phyloP scores from a whole-genome alignment of 2,329 filamentous ascomycete genomes.

The Fusarium brachygibbosum region DNA sequence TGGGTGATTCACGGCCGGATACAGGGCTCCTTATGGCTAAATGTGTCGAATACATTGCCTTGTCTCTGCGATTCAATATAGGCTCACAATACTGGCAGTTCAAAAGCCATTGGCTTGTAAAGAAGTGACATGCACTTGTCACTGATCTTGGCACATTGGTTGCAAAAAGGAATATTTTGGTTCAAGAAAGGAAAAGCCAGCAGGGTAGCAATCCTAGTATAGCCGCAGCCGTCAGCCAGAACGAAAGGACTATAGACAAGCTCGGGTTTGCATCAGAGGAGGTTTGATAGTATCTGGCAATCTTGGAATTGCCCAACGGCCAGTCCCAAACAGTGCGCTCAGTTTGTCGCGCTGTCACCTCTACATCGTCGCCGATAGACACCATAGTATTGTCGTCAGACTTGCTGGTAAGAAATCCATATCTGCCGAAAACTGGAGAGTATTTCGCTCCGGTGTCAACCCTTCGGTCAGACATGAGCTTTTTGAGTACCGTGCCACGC shows the following conservation, averaged over 20 bases:
- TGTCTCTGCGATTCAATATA: neutral
- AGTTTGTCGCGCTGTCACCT: constrained; percentile 62
- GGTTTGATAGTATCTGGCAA: constrained; percentile 47
- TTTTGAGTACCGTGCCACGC: constrained; percentile 74
- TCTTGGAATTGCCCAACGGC: constrained; percentile 53
- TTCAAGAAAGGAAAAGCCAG: constrained; percentile 37
- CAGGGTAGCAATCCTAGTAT: constrained; percentile 35
- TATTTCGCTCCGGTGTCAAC: constrained; percentile 78
- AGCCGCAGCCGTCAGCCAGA: constrained; percentile 35
- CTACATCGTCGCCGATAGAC: constrained; percentile 63
- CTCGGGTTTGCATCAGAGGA: constrained; percentile 17
- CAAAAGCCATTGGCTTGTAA: constrained; percentile 7
- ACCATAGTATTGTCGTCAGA: constrained; percentile 43
- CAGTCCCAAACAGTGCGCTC: constrained; percentile 69
- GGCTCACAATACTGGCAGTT: neutral
- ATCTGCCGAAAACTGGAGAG: constrained; percentile 79
- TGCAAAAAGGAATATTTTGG: constrained; percentile 4
- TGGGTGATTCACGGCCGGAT: constrained; percentile 25
- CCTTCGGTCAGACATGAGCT: constrained; percentile 76
- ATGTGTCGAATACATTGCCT: constrained; percentile 16
- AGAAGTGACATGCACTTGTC: constrained; percentile 11
- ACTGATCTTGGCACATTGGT: constrained; percentile 8
- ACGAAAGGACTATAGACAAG: constrained; percentile 30
- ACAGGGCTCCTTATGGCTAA: constrained; percentile 18
- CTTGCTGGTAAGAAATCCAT: constrained; percentile 68